Conservation (phyloP, 2,329 filamentous ascomycete species). For the Fusarium globosum region DNA sequence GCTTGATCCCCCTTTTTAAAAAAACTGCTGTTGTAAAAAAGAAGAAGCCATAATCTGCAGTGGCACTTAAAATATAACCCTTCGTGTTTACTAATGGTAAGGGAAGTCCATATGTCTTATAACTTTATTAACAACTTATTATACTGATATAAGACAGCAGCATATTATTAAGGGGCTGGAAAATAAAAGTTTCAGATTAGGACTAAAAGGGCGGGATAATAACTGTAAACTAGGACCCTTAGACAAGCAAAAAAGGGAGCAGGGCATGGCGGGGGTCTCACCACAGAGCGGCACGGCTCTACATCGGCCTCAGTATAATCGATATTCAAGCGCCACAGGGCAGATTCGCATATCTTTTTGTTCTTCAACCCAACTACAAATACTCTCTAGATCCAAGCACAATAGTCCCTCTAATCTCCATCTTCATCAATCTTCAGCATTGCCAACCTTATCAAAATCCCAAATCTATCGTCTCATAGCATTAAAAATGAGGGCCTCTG, state of each 20-base stretch:
- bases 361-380: neutral
- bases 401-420: too few species aligned
- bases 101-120: neutral
- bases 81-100: neutral
- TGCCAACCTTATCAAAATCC: too few species aligned
- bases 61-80: neutral
- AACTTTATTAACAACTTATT: too few species aligned
- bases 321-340: neutral
- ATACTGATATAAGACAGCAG: neutral
- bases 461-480: neutral
- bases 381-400: rapidly evolving
- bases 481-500: neutral
- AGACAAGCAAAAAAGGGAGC: neutral
- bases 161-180: neutral
- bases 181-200: neutral
- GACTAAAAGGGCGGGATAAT: too few species aligned
- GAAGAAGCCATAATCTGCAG: neutral
- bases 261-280: neutral
- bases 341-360: neutral
- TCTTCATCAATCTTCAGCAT: neutral
- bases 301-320: neutral
- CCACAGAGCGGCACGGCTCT: neutral
- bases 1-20: too few species aligned
- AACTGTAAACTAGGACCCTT: too few species aligned
- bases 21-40: neutral